Conservation (phyloP, 352 stramenopile genomes). For the Phytophthora melonis region DNA sequence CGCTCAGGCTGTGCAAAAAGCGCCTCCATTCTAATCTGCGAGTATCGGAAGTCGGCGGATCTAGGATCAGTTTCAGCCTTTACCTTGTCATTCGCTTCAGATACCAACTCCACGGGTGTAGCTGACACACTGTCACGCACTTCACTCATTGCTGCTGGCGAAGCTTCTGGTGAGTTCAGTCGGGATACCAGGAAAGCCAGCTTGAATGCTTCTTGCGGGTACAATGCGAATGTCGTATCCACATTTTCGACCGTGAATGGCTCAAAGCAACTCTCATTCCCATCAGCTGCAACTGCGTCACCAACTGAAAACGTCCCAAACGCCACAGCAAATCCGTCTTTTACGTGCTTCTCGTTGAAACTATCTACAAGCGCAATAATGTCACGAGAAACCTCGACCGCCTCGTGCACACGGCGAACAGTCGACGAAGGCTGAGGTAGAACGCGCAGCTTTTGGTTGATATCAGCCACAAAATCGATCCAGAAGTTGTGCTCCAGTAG, state of each 20-base stretch:
- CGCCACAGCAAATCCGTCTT: constrained; percentile 60
- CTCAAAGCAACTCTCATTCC: constrained; percentile 58
- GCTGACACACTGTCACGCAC: neutral
- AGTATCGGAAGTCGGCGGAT: constrained; percentile 72
- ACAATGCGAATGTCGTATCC: constrained; percentile 44
- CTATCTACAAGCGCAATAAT: constrained; percentile 57
- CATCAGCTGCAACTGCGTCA: constrained; percentile 39
- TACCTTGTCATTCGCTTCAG: constrained; percentile 30
- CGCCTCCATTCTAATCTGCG: constrained; percentile 80
- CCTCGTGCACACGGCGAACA: constrained; percentile 44
- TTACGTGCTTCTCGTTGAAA: constrained; percentile 72
- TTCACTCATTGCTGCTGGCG: constrained; percentile 9
- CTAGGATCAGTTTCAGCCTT: constrained; percentile 55
- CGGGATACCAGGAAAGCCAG: constrained; percentile 67
- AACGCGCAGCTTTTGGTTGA: constrained; percentile 76
- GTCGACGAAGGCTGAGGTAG: constrained; percentile 66
- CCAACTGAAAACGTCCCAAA: constrained; percentile 69
- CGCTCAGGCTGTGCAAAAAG: constrained; percentile 61
- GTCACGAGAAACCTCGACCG: constrained; percentile 38
- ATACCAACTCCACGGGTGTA: constrained; percentile 2
- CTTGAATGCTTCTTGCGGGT: constrained; percentile 65
- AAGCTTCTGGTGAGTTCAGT: constrained; percentile 16
- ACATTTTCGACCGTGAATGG: constrained; percentile 39
- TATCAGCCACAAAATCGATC: constrained; percentile 83
- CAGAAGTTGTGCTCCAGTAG: constrained; percentile 84